phyloP scores from a whole-genome alignment of 179 eudicot genomes.

The Silene coronaria region DNA sequence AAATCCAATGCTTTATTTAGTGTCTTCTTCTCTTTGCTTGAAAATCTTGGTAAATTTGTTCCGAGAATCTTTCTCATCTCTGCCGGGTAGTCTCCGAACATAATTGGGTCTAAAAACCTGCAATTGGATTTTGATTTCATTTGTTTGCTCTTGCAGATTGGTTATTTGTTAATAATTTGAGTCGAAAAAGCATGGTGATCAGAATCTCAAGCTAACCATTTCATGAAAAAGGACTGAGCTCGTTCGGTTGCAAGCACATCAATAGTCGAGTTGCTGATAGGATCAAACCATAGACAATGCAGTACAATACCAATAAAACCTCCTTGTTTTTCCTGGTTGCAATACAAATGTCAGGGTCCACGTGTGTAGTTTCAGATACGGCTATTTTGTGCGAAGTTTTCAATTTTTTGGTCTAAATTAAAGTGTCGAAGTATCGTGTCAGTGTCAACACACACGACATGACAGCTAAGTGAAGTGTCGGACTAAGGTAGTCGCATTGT shows the following conservation, averaged over 20 bases:
- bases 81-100: slow-evolving; percentile 56
- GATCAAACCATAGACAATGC: slow-evolving; percentile 60
- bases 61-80: slow-evolving; percentile 55
- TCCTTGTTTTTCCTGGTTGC: slow-evolving; percentile 38
- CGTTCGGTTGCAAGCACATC: slow-evolving; percentile 59
- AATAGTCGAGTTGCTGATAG: slow-evolving; percentile 48
- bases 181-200: neutral
- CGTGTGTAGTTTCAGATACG: no score
- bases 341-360: neutral
- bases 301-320: slow-evolving; percentile 60
- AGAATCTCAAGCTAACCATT: slow-evolving; percentile 37
- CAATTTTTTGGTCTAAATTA: no score
- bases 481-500: no score
- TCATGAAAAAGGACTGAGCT: slow-evolving; percentile 61
- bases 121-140: slow-evolving; percentile 2
- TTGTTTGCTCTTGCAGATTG: neutral
- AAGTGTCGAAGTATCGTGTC: no score
- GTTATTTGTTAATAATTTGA: neutral
- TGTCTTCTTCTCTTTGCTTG: slow-evolving; percentile 27
- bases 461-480: no score
- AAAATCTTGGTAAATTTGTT: slow-evolving; percentile 46
- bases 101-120: slow-evolving; percentile 77
- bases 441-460: no score
- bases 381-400: no score
- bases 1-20: slow-evolving; percentile 47